Conservation (phyloP, 176 grass and related monocot species). For the Hordeum vulgare region MorexV3_pseudomolecules_assembly NC_058518.1:403047473-403047972, state of each 20-base stretch:
- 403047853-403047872: not conserved
- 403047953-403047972: conserved; percentile 96
- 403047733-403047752: conserved; percentile 87
- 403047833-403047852: not conserved
- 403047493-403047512: not conserved
- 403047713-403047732: conserved; percentile 34
- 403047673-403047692: not conserved
- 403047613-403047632: conserved; percentile 97
- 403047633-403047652: conserved; percentile 12
- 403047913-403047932: conserved; percentile 80
- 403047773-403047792: conserved; percentile 96
- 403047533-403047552: conserved; percentile 48
- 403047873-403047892: conserved; percentile 52
- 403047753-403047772: conserved; percentile 90
- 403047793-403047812: conserved; percentile 76
- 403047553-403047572: conserved; percentile 89
- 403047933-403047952: conserved; percentile 93
- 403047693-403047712: conserved; percentile 1
- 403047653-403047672: not conserved
- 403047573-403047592: conserved; percentile 90
- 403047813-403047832: not conserved
- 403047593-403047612: conserved; percentile 94
- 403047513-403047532: not conserved
- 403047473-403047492: conserved; percentile 10
- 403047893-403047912: conserved; percentile 93